These are phyloP conservation scores for Penicillium argentinense DNA, from an alignment of 495 filamentous ascomycete genomes.

Conservation along the genomic window DNA sequence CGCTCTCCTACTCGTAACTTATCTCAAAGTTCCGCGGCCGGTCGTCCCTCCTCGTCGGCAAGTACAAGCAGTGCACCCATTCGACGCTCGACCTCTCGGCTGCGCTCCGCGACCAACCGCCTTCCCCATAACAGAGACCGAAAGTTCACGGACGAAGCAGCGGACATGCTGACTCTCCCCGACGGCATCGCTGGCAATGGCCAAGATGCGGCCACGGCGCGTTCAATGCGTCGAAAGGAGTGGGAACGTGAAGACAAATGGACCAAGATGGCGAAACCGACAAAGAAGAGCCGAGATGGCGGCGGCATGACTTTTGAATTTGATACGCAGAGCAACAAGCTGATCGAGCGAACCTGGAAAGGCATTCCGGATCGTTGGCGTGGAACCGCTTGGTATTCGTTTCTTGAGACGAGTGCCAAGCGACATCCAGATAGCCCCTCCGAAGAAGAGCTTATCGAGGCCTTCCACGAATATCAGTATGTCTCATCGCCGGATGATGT, in stretches of 20 bases:
- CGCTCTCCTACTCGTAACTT: constrained; percentile 52
- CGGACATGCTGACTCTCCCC: constrained; percentile 83
- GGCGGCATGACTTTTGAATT: constrained; percentile 91
- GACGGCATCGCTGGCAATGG: constrained; percentile 60
- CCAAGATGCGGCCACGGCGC: constrained; percentile 50
- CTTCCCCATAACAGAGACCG: constrained; percentile 76
- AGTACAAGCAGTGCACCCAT: constrained; percentile 42
- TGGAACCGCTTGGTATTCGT: constrained; percentile 90
- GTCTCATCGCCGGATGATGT: constrained; percentile 84
- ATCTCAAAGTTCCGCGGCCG: constrained; percentile 28
- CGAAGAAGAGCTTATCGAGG: constrained; percentile 69
- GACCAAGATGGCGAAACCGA: constrained; percentile 88
- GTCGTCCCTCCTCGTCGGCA: constrained; percentile 46
- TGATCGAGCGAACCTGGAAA: constrained; percentile 94
- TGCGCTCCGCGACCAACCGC: constrained; percentile 68
- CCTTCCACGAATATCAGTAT: constrained; percentile 68
- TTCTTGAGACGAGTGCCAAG: constrained; percentile 81
- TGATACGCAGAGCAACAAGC: constrained; percentile 76
- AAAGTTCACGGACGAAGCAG: constrained; percentile 77
- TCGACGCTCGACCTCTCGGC: constrained; percentile 41
- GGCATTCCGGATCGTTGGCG: constrained; percentile 97
- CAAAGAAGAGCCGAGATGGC: constrained; percentile 54
- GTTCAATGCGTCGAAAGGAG: constrained; percentile 74
- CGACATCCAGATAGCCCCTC: constrained; percentile 55
- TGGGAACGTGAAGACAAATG: constrained; percentile 88